Conservation (phyloP, 2,329 filamentous ascomycete genomes). For the Dactylellina drechsleri region DNA sequence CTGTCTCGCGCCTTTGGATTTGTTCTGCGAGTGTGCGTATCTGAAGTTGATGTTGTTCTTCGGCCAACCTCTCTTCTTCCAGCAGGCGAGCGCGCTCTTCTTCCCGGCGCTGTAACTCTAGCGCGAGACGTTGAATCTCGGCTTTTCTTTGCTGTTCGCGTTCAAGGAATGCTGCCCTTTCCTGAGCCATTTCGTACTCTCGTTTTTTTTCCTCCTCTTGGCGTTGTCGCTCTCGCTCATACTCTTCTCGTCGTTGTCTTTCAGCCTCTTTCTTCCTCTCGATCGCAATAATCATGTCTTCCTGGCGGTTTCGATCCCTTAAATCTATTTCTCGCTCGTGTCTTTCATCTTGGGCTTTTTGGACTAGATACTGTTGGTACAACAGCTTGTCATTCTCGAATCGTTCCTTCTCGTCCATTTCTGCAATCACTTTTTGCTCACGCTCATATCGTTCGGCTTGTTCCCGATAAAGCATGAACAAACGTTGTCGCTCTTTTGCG, state of each 20-base stretch:
- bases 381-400: constrained; percentile 35
- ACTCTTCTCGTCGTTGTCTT: constrained; percentile 31
- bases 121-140: constrained; percentile 43
- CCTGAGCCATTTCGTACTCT: constrained; percentile 50
- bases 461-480: constrained; percentile 47
- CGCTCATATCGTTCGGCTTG: constrained; percentile 49
- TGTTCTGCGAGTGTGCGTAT: constrained; percentile 41
- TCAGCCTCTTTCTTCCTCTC: constrained; percentile 52
- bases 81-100: constrained; percentile 33
- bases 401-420: constrained; percentile 42
- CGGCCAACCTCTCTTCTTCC: constrained; percentile 37
- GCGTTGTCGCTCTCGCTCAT: constrained; percentile 35
- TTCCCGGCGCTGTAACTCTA: constrained; percentile 40
- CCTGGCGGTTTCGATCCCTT: constrained; percentile 41
- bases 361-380: constrained; percentile 49
- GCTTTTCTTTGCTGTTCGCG: constrained; percentile 39
- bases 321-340: constrained; percentile 31
- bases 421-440: constrained; percentile 19
- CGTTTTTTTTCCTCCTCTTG: constrained; percentile 43
- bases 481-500: constrained; percentile 31
- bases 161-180: constrained; percentile 46
- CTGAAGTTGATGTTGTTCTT: constrained; percentile 33
- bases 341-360: constrained; percentile 47
- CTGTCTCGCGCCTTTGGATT: constrained; percentile 44
- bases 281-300: constrained; percentile 45